phyloP scores from a whole-genome alignment of 345 rosid genomes.

The Populus alba region DNA sequence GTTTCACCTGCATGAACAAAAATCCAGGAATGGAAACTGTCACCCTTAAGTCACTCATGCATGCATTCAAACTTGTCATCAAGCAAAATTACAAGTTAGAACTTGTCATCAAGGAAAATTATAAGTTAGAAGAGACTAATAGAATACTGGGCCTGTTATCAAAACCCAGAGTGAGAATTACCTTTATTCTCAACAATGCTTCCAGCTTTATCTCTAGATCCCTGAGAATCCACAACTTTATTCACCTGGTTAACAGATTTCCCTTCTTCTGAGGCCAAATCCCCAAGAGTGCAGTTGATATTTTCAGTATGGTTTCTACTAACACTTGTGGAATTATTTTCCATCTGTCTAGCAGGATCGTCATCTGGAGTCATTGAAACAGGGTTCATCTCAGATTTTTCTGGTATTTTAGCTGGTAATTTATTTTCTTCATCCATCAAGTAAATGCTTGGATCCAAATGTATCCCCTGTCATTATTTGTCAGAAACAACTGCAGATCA shows the following conservation, averaged over 20 bases:
- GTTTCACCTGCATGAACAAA: constrained; percentile 43
- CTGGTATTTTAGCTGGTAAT: constrained; percentile 42
- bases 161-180: constrained; percentile 10
- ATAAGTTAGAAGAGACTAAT: background rate
- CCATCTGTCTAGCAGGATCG: constrained; percentile 27
- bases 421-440: constrained; percentile 86
- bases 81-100: background rate
- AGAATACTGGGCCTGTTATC: background rate
- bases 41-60: constrained; percentile 1
- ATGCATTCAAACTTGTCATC: constrained; percentile 1
- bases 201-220: constrained; percentile 38
- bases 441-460: constrained; percentile 97
- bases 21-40: constrained; percentile 9
- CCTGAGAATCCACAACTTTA: constrained; percentile 35
- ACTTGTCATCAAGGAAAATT: background rate
- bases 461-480: constrained; percentile 66
- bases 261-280: constrained; percentile 23
- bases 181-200: constrained; percentile 43
- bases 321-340: constrained; percentile 26
- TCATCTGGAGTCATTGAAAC: constrained; percentile 29
- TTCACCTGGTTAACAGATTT: constrained; percentile 30
- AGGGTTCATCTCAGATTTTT: constrained; percentile 34
- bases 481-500: constrained; percentile 14
- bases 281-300: constrained; percentile 11
- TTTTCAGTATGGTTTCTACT: constrained; percentile 33